phyloP scores from a whole-genome alignment of 352 stramenopile genomes.

The Globisporangium irregulare region DNA sequence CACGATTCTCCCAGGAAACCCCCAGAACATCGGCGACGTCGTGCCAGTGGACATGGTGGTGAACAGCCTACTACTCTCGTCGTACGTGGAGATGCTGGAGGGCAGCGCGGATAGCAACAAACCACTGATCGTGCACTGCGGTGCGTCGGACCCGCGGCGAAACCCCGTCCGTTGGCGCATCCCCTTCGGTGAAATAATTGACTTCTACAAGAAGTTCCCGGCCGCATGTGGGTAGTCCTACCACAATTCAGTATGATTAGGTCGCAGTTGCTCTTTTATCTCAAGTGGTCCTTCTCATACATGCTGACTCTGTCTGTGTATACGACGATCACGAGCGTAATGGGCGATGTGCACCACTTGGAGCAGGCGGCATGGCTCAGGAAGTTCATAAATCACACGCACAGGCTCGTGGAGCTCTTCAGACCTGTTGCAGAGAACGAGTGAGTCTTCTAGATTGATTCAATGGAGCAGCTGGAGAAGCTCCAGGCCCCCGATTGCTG shows the following conservation, averaged over 20 bases:
- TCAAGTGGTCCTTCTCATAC: conserved; percentile 76
- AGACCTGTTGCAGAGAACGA: conserved; percentile 87
- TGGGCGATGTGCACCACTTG: conserved; percentile 56
- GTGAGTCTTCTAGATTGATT: conserved; percentile 70
- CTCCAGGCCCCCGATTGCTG: conserved; percentile 46
- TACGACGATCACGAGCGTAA: conserved; percentile 68
- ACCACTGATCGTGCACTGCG: conserved; percentile 70
- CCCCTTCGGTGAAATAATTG: conserved; percentile 48
- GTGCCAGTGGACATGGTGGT: conserved; percentile 80
- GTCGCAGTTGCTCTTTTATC: conserved; percentile 75
- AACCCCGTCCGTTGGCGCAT: conserved; percentile 83
- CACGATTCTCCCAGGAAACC: conserved; percentile 78
- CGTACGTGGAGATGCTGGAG: conserved; percentile 30
- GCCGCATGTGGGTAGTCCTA: conserved; percentile 42
- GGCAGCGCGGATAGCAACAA: conserved; percentile 27
- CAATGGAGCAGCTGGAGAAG: conserved; percentile 30
- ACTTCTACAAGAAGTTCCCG: conserved; percentile 76
- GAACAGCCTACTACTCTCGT: conserved; percentile 68
- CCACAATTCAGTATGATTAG: conserved; percentile 77
- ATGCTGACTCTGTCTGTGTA: conserved; percentile 79
- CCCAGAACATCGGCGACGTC: conserved; percentile 78
- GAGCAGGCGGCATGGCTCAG: conserved; percentile 65
- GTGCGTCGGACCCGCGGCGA: conserved; percentile 71
- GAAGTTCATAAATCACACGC: conserved; percentile 72
- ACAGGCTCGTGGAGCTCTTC: conserved; percentile 76